Evolutionary conservation across 305 asterid genomes (phyloP).

Genomic region (Rubia tinctorum): DNA sequence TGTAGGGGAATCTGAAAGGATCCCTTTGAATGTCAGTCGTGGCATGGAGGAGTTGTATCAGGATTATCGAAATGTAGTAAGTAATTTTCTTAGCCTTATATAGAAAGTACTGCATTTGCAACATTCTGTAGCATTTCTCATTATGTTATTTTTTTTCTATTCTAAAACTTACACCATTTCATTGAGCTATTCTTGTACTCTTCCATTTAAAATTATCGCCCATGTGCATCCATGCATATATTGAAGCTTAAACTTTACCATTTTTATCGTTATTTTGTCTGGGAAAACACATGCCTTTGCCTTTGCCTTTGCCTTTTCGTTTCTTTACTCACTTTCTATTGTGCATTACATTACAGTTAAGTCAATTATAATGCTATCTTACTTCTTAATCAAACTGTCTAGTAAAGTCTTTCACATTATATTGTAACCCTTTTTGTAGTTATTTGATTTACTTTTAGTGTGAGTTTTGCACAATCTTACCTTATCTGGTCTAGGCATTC

Average conservation of each 20-base stretch:
- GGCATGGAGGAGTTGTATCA: conserved; percentile 83
- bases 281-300: neutral
- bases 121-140: neutral
- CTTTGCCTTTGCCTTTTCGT: neutral
- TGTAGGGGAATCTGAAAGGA: conserved; percentile 75
- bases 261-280: neutral
- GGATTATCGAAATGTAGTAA: conserved; percentile 83
- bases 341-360: no score
- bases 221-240: neutral
- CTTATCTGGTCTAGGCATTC: neutral
- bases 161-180: neutral
- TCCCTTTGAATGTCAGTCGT: no score
- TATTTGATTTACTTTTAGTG: neutral
- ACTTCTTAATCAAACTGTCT: neutral
- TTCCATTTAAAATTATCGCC: no score
- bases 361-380: neutral
- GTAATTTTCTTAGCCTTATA: conserved; percentile 34
- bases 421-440: no score
- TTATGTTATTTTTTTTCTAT: neutral
- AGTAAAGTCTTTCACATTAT: neutral
- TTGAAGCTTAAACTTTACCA: neutral
- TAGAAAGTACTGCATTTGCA: conserved; percentile 15
- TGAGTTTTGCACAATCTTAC: neutral
- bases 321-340: neutral
- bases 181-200: neutral